Evolutionary conservation across 129 eudicot genomes (phyloP).

Genomic region (Artemisia annua): DNA sequence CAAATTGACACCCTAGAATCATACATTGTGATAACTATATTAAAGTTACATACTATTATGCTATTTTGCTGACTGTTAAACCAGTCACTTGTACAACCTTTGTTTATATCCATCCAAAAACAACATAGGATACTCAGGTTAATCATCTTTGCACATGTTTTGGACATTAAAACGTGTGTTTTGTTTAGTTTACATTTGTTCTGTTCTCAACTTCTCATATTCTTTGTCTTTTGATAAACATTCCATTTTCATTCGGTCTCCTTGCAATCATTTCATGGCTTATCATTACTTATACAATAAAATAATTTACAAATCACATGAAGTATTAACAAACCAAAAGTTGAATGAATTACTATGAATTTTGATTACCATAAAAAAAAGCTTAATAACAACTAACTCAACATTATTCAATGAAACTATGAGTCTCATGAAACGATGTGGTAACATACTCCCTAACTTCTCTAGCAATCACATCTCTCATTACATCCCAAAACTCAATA

Average conservation of each 20-base stretch:
- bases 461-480: conserved; percentile 63
- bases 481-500: conserved; percentile 52
- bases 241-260: neutral
- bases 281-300: neutral
- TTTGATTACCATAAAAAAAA: neutral
- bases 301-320: no score
- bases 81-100: no score
- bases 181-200: neutral
- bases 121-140: neutral
- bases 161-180: neutral
- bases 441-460: conserved; percentile 72
- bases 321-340: neutral
- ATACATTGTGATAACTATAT: no score
- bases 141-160: neutral
- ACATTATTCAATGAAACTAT: conserved; percentile 33
- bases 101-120: neutral
- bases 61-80: no score
- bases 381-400: neutral
- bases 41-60: no score
- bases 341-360: conserved; percentile 3
- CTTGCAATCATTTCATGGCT: neutral
- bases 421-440: conserved; percentile 56
- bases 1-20: no score
- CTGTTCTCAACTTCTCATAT: no score
- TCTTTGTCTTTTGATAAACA: neutral